These are phyloP conservation scores for Tolypocladium endophyticum DNA, from an alignment of 2,329 filamentous ascomycete genomes.

Conservation along the genomic window DNA sequence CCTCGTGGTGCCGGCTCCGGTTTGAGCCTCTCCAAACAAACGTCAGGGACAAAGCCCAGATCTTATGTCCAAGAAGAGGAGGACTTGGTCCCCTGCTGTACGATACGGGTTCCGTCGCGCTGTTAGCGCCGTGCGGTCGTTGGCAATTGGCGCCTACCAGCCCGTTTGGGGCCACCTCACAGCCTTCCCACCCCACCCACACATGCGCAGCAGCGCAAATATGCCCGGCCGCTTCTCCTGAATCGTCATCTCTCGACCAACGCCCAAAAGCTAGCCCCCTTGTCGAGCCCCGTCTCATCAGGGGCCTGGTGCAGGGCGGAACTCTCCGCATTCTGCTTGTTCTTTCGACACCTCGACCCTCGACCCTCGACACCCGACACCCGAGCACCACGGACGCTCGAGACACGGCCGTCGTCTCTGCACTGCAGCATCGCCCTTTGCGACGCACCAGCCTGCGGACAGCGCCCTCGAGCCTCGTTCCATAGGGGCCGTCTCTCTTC, in stretches of 20 bases:
- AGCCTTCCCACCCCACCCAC: not conserved
- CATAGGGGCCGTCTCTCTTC: not conserved
- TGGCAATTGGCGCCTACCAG: not conserved
- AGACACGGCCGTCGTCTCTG: not conserved
- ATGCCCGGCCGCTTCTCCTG: not conserved
- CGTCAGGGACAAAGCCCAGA: not conserved
- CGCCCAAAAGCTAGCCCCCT: not conserved
- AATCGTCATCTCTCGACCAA: not conserved
- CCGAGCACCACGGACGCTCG: not conserved
- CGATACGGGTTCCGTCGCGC: not conserved
- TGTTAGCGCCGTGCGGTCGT: not conserved
- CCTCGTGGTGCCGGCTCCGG: not conserved
- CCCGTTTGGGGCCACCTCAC: not conserved
- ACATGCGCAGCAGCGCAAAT: not conserved
- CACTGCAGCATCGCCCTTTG: not conserved
- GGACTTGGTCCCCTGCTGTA: not conserved
- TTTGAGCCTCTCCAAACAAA: not conserved
- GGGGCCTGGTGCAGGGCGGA: not conserved
- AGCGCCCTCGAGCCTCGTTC: not conserved
- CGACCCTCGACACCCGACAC: not conserved
- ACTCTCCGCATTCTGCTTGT: not conserved
- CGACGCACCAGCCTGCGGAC: not conserved
- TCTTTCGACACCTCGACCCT: not conserved
- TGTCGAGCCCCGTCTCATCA: not conserved
- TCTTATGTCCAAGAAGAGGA: too few relatives aligned